Evolutionary conservation across 116 monocot genomes (phyloP), one percentile per base, ranked within the genome.

Genomic region (Zostera marina): DNA sequence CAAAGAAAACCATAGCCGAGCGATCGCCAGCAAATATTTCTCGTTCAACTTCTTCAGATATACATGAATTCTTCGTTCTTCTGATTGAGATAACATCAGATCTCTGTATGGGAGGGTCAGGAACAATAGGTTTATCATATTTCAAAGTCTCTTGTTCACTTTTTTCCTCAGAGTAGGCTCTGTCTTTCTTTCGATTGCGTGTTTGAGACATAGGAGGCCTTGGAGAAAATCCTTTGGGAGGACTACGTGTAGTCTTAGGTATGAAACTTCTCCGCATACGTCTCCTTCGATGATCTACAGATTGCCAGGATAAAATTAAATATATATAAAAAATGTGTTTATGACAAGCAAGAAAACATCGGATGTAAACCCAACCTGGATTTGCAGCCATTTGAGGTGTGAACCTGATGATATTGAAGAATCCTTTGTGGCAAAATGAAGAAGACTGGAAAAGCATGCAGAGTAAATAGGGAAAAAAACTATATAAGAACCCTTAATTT

Each of bases 221-320:
- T 54, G 76, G 74, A 8, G 58, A 60, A 67, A 81, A 79, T 24
- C 84, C 81, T 47, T 77, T 87, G 47, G 74, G 70, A 51, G 66
- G 47, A 21, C 53, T 44, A 62, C 32, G 32, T 32, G 70, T 81
- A 11, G 65, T 80, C 62, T 75, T 77, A 13, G 79, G 78, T 47
- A 71, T 42, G 9, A 64, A 66, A 47, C 65, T 80, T 63, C 66
- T 94, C 60, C 72, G 85, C 12, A 53, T 65, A 5, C 81, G 81
- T 54, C 77, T 72, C 54, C 65, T 76, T 19, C 71, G 67, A 62
- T 77, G 72, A 14, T 74, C 96, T 96, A 66, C 32, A 74, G 32
- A 32, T 32, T 32, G 5, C 32, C 32, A 1, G 5, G 32, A 32
- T 32, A 3, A 61, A 16, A n/a, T 63, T 56, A 8, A n/a, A 46